Evolutionary conservation across 2,329 filamentous ascomycete genomes (phyloP).

Genomic region (Arthrinium puccinioides): DNA sequence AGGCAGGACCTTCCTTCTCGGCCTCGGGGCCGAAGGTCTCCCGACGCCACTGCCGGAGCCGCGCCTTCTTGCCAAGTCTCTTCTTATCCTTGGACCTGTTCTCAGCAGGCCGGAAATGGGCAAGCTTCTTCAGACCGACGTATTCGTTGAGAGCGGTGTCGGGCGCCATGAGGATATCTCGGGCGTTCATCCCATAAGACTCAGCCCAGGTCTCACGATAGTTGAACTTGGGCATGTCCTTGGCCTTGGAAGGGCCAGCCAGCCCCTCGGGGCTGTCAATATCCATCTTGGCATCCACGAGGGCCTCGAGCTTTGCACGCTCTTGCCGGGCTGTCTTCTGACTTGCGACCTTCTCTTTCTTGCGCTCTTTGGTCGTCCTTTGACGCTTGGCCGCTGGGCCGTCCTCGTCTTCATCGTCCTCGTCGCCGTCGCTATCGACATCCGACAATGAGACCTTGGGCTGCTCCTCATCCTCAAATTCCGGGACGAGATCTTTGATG

Average conservation of each 20-base stretch:
- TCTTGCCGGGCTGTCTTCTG: constrained; percentile 74
- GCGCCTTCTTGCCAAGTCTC: constrained; percentile 83
- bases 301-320: constrained; percentile 73
- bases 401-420: constrained; percentile 33
- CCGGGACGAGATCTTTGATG: constrained; percentile 84
- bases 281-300: constrained; percentile 76
- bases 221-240: constrained; percentile 54
- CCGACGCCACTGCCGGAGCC: constrained; percentile 76
- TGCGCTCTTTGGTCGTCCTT: constrained; percentile 53
- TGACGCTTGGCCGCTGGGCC: constrained; percentile 44
- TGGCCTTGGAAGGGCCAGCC: constrained; percentile 19
- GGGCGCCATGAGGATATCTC: constrained; percentile 84
- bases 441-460: constrained; percentile 52
- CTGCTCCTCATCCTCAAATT: constrained; percentile 65
- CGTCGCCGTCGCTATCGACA: constrained; percentile 33
- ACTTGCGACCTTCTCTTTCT: constrained; percentile 48
- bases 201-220: constrained; percentile 93
- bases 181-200: constrained; percentile 79
- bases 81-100: constrained; percentile 90
- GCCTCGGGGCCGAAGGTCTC: constrained; percentile 55
- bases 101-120: constrained; percentile 76
- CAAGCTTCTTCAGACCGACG: constrained; percentile 90
- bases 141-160: constrained; percentile 84
- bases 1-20: constrained; percentile 49
- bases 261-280: constrained; percentile 60